Evolutionary conservation across 768 basidiomycete genomes (phyloP), one percentile per base, ranked within the genome.

Genomic region (Termitomyces sp.): DNA sequence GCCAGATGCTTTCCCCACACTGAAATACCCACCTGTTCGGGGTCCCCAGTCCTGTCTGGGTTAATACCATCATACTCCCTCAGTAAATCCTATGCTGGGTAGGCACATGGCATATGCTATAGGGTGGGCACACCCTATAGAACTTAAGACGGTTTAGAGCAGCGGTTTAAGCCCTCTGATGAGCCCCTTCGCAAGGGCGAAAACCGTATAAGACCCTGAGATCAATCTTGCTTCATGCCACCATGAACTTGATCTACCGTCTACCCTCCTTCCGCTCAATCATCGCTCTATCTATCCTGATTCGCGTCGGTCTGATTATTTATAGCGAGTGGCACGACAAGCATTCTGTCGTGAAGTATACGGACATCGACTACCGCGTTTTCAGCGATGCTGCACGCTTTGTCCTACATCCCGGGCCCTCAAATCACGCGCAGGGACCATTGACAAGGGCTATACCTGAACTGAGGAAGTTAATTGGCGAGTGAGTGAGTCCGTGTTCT

Each of bases 301-400:
- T 95, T 52, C 85, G 92, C 58, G 68, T 90, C 32, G 76, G 68
- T 5, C 81, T 96, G 44, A 87, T 96, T 57, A 67, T 87, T 4
- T 96, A 94, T 69, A 93, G 92, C 67, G 90, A 91, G 73, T 93
- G 90, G 84, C 93, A 94, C 58, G 94, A 97, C 64, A 82, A 82
- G 16, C 85, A 75, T 63, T 91, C 90, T 1, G 70, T 84, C 31
- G 86, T 98, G 24, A 95, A 95, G 71, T 99, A 98, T 68, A 98
- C 97, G n/a, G 97, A 99, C 71, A 80, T 98, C 62, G 97, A 99
- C 72, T 98, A 98, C 71, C 82, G 85, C 37, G 96, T 99, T 64
- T 97, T 98, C 76, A 90, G 83, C 46, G 96, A 98, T 69, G 97
- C 97, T 4, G 86, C 94, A 1, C 75, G 73, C 42, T 92, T 91